Conservation (phyloP, 1,284 basidiomycete genomes). For the Coriolopsis trogii region DNA sequence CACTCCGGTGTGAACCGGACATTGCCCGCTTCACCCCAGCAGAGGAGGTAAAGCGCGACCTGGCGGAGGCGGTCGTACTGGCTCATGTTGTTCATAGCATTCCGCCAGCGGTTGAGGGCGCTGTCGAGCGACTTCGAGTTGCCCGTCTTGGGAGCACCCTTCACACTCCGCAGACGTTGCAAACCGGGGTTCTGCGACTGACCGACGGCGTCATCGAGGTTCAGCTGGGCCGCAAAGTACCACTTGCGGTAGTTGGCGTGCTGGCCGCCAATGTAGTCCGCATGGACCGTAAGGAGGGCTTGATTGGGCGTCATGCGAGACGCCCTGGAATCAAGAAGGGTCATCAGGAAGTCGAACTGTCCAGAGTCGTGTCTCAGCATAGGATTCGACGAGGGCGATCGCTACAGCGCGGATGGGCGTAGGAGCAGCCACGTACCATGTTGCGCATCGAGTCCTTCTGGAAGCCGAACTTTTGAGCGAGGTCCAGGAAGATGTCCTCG, state of each 20-base stretch:
- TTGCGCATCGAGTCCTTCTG: slow-evolving; percentile 92
- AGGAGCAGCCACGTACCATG: slow-evolving; percentile 58
- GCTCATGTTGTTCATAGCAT: slow-evolving; percentile 99
- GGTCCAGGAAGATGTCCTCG: slow-evolving; percentile 98
- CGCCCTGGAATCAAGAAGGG: slow-evolving; percentile 92
- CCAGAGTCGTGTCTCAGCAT: not conserved
- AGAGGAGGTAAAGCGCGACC: slow-evolving; percentile 93
- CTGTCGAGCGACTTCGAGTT: slow-evolving; percentile 90
- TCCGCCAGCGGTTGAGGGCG: slow-evolving; percentile 93
- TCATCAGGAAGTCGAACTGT: slow-evolving; percentile 98
- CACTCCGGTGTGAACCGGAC: slow-evolving; percentile 97
- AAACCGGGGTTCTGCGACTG: slow-evolving; percentile 93
- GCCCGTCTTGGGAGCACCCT: slow-evolving; percentile 58
- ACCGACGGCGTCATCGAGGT: slow-evolving; percentile 98
- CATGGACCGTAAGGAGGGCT: slow-evolving; percentile 94
- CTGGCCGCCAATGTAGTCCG: slow-evolving; percentile 98
- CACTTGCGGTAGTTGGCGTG: slow-evolving; percentile 98
- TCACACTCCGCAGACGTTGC: slow-evolving; percentile 85
- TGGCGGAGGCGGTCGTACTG: slow-evolving; percentile 98
- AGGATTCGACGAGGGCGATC: not conserved
- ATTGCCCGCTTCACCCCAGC: slow-evolving; percentile 98
- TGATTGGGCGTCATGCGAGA: slow-evolving; percentile 99
- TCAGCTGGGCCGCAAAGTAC: slow-evolving; percentile 99
- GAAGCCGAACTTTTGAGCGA: slow-evolving; percentile 99
- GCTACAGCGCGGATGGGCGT: not conserved